These are phyloP conservation scores for Flaveria bidentis DNA, from an alignment of 129 eudicot genomes.

Conservation along the genomic window DNA sequence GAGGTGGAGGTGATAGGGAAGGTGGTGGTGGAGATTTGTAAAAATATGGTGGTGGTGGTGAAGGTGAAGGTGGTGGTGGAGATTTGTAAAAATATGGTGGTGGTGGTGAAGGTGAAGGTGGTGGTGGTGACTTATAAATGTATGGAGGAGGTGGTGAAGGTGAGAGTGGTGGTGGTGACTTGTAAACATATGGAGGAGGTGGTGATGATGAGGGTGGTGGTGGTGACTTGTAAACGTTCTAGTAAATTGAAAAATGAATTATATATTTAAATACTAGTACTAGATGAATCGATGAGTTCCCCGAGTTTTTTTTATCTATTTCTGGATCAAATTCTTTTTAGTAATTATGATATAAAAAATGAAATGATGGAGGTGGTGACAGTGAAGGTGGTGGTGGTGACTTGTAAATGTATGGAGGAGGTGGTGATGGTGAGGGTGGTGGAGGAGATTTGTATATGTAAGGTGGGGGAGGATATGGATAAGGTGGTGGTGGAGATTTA, in stretches of 20 bases:
- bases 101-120: conserved; percentile 15
- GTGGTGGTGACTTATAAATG: conserved; percentile 12
- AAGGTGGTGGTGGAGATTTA: not conserved
- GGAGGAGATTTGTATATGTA: conserved; percentile 11
- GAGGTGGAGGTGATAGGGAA: conserved; percentile 14
- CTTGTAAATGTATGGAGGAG: conserved; percentile 1
- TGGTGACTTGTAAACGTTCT: conserved; percentile 8
- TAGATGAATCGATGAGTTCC: no score
- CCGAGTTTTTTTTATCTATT: no score
- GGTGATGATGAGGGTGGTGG: conserved; percentile 6
- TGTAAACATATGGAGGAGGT: not conserved
- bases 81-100: conserved; percentile 13
- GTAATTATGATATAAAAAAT: no score
- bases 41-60: conserved; percentile 5
- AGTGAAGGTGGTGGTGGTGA: conserved; percentile 14
- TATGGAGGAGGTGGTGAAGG: conserved; percentile 20
- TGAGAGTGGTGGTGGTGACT: not conserved
- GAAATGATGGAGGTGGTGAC: not conserved
- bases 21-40: conserved; percentile 20
- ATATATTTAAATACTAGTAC: no score
- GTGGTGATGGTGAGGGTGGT: conserved; percentile 14
- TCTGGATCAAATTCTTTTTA: no score
- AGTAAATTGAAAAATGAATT: no score
- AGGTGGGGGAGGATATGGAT: not conserved
- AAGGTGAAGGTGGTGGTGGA: conserved; percentile 23